Base-by-base conservation (phyloP, 78 protist genomes). In the Dictyostelium purpureum region DNA sequence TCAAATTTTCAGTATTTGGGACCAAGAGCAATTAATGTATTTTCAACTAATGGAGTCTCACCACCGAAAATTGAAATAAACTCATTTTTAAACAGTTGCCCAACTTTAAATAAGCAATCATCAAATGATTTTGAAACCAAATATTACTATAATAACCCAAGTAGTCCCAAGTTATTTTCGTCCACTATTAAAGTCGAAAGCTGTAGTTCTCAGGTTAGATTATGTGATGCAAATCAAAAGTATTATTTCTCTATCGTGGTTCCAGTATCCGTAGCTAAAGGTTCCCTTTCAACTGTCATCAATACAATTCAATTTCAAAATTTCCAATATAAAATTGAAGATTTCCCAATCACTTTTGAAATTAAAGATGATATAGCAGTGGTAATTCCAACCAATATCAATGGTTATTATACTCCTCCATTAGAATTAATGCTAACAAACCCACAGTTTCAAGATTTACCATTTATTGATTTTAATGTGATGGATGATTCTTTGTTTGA, bases 181-280 rank as follows among this genome's bases (percentile, higher is more conserved):
- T 21, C 16, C 4, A 69, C 42, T 28, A 33, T 63, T 16, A 63
- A 63, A 18, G 71, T 33, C 1, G 71, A 63, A 31, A 33, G 26
- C 9, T 69, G 76, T 35, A n/a, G 43, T 16, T 4, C 47, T 11
- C 19, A 6, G n/a, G 7, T 69, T 3, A 10, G 33, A 11, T 40
- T 69, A 31, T 69, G 76, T 42, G 2, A 2, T 33, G 16, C 47
- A 12, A 38, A 38, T 21, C 56, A 69, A 69, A 69, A 40, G 6
- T 69, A 19, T 40, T 69, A 69, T 42, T 69, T 40, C 40, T 35
- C 47, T 21, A 16, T 69, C 24, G 18, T 11, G 0, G 18, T 69
- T 10, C 76, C 76, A 19, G 56, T 69, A 40, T 40, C 54, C n/a
- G 11, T 69, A 21, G 76, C 49, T 21, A 69, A 69, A 42, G 76